Evolutionary conservation across 2,329 filamentous ascomycete species (phyloP), one percentile per base, ranked within the genome.

Genomic region (Diaporthe sp.): DNA sequence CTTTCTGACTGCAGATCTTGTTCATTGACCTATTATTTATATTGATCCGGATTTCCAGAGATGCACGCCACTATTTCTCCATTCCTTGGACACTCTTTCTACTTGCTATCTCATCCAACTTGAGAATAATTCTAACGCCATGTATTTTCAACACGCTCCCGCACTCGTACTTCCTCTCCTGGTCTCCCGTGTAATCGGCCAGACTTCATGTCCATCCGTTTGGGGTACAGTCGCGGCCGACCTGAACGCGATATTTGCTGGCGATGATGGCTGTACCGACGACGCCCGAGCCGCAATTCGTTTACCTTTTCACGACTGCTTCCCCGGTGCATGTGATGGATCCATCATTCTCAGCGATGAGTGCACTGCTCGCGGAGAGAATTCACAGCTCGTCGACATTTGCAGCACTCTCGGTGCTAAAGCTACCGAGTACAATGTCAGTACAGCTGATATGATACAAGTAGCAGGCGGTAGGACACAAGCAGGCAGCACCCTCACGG

Each of bases 271-370:
- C 4, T 80, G 80, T 42, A 82, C 74, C 10, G 79, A 81, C 31
- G 73, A 79, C n/a, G 80, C 80, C 13, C 80, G 81, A 3, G 79
- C 79, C 3, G 79, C 80, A 6, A 80, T 82, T 55, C 80, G 81
- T 8, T 63, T 80, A 2, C 68, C 79, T 3, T 82, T 82, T 70
- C 81, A 82, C 73, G 81, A 82, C 75, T 82, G 81, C 76, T 82
- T 81, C 49, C 80, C 81, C 4, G 78, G 76, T 0, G 57, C 80
- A 1, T 82, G 81, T 55, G 81, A 82, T 71, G 81, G 81, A 1
- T 82, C 80, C 4, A 73, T 82, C 47, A 82, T 82, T 34, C 76
- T 82, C 8, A 77, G 81, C 8, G 67, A 79, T 58, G 81, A 82
- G 68, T 82, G 81, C 49, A 77, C 74, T 13, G 78, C 78, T 15